phyloP scores from a whole-genome alignment of 2,329 filamentous ascomycete genomes.

The Fusarium brachygibbosum region DNA sequence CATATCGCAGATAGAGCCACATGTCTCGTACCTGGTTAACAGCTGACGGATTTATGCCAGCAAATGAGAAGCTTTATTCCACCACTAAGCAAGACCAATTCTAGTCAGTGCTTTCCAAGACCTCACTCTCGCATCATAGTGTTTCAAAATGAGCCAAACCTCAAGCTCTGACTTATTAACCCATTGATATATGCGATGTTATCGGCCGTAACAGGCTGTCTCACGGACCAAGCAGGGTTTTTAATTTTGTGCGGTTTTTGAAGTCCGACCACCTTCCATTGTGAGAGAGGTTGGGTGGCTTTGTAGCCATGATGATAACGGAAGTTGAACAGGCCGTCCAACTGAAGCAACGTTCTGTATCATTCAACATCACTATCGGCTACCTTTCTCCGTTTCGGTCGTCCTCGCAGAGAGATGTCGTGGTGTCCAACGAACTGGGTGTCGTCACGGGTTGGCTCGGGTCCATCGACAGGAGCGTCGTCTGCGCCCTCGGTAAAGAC shows the following conservation, averaged over 20 bases:
- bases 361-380: constrained; percentile 32
- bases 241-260: neutral
- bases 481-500: constrained; percentile 74
- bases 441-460: constrained; percentile 37
- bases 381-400: constrained; percentile 54
- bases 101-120: constrained; percentile 4
- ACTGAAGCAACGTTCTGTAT: constrained; percentile 5
- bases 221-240: constrained; percentile 22
- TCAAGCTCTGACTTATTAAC: constrained; percentile 13
- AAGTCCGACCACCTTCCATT: constrained; percentile 23
- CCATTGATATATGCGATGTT: constrained; percentile 16
- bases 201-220: constrained; percentile 8
- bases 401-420: constrained; percentile 42
- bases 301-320: neutral
- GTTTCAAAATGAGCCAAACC: constrained; percentile 7
- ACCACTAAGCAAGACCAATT: constrained; percentile 29
- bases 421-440: constrained; percentile 45
- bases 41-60: constrained; percentile 12
- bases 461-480: constrained; percentile 30
- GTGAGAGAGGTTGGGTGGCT: constrained; percentile 21
- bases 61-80: constrained; percentile 19
- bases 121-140: constrained; percentile 2
- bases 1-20: constrained; percentile 3
- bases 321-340: constrained; percentile 2
- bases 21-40: constrained; percentile 21